Percentiles rank a stretch among this genome's conserved stretches.
phyloP scores from a whole-genome alignment of 768 basidiomycete genomes.

The Amanita subjunquillea region DNA sequence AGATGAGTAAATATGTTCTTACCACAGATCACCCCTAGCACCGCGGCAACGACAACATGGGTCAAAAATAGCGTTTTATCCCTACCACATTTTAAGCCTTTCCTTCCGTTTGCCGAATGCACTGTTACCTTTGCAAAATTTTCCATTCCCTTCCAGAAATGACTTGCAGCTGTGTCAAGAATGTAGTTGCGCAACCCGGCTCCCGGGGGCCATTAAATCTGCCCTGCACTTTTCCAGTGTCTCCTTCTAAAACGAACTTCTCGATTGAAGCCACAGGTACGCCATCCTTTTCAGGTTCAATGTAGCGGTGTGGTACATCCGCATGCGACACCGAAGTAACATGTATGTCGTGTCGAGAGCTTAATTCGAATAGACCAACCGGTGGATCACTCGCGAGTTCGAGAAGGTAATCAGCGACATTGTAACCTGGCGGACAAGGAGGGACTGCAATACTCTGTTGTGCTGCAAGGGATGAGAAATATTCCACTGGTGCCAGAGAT shows the following conservation, averaged over 20 bases:
- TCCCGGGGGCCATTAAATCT: constrained; percentile 1
- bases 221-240: background rate
- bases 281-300: constrained; percentile 7
- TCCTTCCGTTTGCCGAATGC: background rate
- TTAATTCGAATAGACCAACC: constrained; percentile 30
- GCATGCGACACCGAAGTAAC: background rate
- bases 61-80: constrained; percentile 79
- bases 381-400: constrained; percentile 74
- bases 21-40: constrained; percentile 86
- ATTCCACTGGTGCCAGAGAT: constrained; percentile 52
- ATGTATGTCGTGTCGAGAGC: background rate
- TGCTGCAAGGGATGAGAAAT: constrained; percentile 43
- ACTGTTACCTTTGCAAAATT: constrained; percentile 49
- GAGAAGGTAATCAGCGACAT: constrained; percentile 86
- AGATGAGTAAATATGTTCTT: constrained; percentile 12
- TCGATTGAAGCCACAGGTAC: background rate
- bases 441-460: constrained; percentile 19
- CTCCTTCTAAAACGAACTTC: background rate
- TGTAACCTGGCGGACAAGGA: constrained; percentile 71
- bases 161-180: constrained; percentile 82
- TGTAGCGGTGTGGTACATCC: background rate
- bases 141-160: constrained; percentile 83
- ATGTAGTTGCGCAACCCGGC: constrained; percentile 56
- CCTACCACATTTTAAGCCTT: constrained; percentile 23
- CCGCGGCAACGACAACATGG: constrained; percentile 57